Percentiles rank a stretch among this genome's conserved stretches.
Evolutionary conservation across 495 filamentous ascomycete species (phyloP).

Genomic region (Wilcoxina mikolae): DNA sequence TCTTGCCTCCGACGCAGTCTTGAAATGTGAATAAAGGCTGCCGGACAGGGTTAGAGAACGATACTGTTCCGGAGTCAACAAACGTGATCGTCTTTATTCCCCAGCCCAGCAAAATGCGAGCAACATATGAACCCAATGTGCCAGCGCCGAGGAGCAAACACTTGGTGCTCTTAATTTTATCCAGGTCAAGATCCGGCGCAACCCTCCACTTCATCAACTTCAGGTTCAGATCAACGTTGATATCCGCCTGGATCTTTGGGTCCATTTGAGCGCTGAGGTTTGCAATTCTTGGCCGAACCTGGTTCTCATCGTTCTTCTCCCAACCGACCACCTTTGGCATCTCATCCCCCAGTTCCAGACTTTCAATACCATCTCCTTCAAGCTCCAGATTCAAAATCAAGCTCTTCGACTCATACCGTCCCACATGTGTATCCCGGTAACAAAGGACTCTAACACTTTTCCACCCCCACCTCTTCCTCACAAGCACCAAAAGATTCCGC

Average conservation of each 20-base stretch:
- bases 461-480: slow-evolving; percentile 67
- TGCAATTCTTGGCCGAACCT: slow-evolving; percentile 57
- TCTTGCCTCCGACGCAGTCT: slow-evolving; percentile 76
- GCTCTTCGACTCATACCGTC: slow-evolving; percentile 63
- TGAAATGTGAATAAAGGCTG: slow-evolving; percentile 83
- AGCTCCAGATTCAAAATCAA: slow-evolving; percentile 56
- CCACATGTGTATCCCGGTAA: slow-evolving; percentile 66
- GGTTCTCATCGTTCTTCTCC: slow-evolving; percentile 68
- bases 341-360: slow-evolving; percentile 15
- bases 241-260: slow-evolving; percentile 70
- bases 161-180: slow-evolving; percentile 75
- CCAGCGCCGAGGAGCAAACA: slow-evolving; percentile 91
- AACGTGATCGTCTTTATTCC: slow-evolving; percentile 95
- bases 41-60: slow-evolving; percentile 93
- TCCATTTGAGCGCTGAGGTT: slow-evolving; percentile 87
- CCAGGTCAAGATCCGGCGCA: slow-evolving; percentile 71
- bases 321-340: slow-evolving; percentile 88
- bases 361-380: slow-evolving; percentile 30
- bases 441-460: slow-evolving; percentile 71
- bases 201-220: slow-evolving; percentile 99
- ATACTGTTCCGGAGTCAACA: slow-evolving; percentile 84
- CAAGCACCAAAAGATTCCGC: slow-evolving; percentile 71
- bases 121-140: slow-evolving; percentile 85
- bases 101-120: slow-evolving; percentile 84
- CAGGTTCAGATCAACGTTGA: slow-evolving; percentile 92